Conservation (phyloP, 2,329 filamentous ascomycete species). For the Cladophialophora chaetospira region DNA sequence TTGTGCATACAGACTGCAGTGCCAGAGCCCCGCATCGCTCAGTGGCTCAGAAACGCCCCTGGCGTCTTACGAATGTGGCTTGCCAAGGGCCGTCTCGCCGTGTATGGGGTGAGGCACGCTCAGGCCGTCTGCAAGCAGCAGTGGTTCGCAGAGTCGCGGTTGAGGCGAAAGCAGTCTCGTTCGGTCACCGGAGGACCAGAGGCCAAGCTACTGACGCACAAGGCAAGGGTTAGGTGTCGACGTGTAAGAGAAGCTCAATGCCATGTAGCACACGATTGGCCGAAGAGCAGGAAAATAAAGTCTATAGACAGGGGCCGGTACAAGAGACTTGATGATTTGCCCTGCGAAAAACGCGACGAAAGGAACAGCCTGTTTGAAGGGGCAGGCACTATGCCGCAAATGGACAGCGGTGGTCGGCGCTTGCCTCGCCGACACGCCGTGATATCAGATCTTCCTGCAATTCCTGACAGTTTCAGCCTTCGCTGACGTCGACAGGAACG, state of each 20-base stretch:
- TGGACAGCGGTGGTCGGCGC: slow-evolving; percentile 4
- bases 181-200: background rate
- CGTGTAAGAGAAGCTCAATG: background rate
- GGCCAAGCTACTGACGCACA: slow-evolving; percentile 1
- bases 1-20: background rate
- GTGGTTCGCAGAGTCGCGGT: background rate
- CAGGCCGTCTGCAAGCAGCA: background rate
- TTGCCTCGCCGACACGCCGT: slow-evolving; percentile 15
- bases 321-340: too few relatives aligned
- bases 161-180: background rate
- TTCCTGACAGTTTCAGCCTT: background rate
- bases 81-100: slow-evolving; percentile 16
- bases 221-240: background rate
- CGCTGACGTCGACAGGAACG: background rate
- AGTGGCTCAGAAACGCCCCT: background rate
- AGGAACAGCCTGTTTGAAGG: too few relatives aligned
- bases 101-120: background rate
- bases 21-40: slow-evolving; percentile 9
- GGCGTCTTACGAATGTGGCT: slow-evolving; percentile 27
- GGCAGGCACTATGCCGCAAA: background rate
- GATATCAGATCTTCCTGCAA: background rate
- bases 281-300: background rate
- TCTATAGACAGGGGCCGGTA: background rate
- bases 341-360: too few relatives aligned
- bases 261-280: too few relatives aligned